Percentiles rank a stretch among this genome's conserved stretches.
phyloP scores from a whole-genome alignment of 2,329 filamentous ascomycete species.

The Fusarium solani-melongenae region DNA sequence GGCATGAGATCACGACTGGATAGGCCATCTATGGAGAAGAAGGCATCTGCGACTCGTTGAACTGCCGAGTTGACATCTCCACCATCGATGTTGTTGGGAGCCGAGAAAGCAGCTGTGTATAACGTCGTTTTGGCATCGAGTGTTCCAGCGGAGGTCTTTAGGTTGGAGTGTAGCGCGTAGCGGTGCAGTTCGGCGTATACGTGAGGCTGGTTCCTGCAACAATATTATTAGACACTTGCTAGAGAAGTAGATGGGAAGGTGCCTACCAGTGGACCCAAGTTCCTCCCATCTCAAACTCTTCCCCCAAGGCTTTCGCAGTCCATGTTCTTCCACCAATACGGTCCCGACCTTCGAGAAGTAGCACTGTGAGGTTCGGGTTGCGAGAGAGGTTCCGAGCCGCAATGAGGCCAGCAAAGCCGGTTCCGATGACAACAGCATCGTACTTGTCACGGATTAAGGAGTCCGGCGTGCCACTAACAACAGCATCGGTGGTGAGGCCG shows the following conservation, averaged over 20 bases:
- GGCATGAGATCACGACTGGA: slow-evolving; percentile 48
- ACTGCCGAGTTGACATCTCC: neutral
- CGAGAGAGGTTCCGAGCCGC: slow-evolving; percentile 15
- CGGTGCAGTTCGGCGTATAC: slow-evolving; percentile 28
- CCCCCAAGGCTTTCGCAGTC: slow-evolving; percentile 48
- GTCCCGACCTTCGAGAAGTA: slow-evolving; percentile 53
- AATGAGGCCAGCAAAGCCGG: slow-evolving; percentile 23
- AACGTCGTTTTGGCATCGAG: slow-evolving; percentile 5
- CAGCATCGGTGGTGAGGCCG: slow-evolving; percentile 24
- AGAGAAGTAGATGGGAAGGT: neutral
- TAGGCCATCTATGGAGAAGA: slow-evolving; percentile 47
- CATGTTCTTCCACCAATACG: slow-evolving; percentile 56
- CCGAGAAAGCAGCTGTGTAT: neutral
- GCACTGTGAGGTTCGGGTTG: slow-evolving; percentile 20
- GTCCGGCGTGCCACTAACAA: slow-evolving; percentile 2
- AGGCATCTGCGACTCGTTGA: slow-evolving; percentile 34
- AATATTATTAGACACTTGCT: neutral
- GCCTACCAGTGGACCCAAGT: slow-evolving; percentile 51
- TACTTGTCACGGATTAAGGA: neutral
- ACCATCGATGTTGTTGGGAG: neutral
- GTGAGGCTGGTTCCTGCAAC: slow-evolving; percentile 29
- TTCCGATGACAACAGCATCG: slow-evolving; percentile 26
- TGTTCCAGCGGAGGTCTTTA: slow-evolving; percentile 27
- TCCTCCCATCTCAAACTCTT: slow-evolving; percentile 54
- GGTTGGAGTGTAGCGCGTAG: slow-evolving; percentile 28